A percentile compares a stretch with the other conserved stretches of the same genome.
phyloP scores from a whole-genome alignment of 345 rosid genomes.

The Dipteronia sinensis region DNA sequence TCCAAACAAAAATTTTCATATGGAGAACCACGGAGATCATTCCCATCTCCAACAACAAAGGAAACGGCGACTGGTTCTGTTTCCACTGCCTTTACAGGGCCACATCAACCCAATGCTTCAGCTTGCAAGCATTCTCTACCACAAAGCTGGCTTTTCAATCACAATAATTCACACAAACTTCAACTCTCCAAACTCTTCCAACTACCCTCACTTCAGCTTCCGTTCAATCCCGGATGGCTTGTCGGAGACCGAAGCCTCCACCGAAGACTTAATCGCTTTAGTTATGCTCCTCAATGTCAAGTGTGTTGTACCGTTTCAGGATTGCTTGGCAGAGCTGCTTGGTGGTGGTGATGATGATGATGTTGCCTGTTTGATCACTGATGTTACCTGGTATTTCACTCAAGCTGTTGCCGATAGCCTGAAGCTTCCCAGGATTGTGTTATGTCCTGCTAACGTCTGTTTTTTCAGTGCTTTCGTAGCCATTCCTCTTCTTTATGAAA shows the following conservation, averaged over 20 bases:
- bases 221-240: too few species aligned
- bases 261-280: constrained; percentile 21
- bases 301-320: constrained; percentile 39
- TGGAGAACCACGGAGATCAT: constrained; percentile 18
- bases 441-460: constrained; percentile 40
- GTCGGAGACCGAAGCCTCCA: too few species aligned
- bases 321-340: constrained; percentile 40
- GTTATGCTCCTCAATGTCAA: constrained; percentile 32
- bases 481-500: constrained; percentile 27
- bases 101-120: constrained; percentile 68
- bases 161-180: constrained; percentile 48
- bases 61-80: constrained; percentile 40
- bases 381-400: constrained; percentile 45
- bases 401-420: constrained; percentile 38
- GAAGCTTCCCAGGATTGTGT: constrained; percentile 46
- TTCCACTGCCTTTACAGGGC: constrained; percentile 62
- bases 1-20: not conserved
- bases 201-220: too few species aligned
- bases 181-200: constrained; percentile 54
- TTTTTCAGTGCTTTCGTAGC: constrained; percentile 33
- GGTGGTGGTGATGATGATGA: constrained; percentile 16
- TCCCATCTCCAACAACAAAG: constrained; percentile 26
- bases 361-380: constrained; percentile 51
- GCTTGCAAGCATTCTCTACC: constrained; percentile 54
- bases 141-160: constrained; percentile 54